Base-by-base conservation (phyloP, 2,329 filamentous ascomycete species). In the Aspergillus clavatus region DNA sequence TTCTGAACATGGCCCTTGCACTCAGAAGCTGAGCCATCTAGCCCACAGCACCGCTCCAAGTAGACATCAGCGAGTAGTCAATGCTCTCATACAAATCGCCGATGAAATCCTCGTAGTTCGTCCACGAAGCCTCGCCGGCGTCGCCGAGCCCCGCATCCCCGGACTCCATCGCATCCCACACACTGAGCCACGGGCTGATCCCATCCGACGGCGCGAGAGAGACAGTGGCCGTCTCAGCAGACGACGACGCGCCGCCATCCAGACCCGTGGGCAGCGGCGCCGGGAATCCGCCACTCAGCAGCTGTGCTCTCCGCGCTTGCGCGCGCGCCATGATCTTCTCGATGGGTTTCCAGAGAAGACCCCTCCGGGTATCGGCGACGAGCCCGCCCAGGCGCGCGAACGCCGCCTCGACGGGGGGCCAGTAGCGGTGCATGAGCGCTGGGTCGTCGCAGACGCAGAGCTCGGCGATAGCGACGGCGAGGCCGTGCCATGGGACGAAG, bases 401-500 rank as follows among this genome's bases (percentile, higher is more conserved):
- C 3, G 53, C 48, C n/a, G 53, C 42, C 4, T 60, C 55, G 16
- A 63, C 48, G 1, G 58, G 43, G 1, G 50, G 45, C 60, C 60
- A 63, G 42, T 56, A 60, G 16, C 43, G 53, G n/a, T 50, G 51
- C 45, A 51, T 50, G 14, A 53, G 10, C 26, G 28, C 43, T 46
- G 43, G 61, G 48, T 55, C 56, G 19, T 57, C 48, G 40, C 61
- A 65, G 26, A 57, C 57, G 23, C 59, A 65, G 8, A 66, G 51
- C 33, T 65, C 60, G 10, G 61, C 58, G 16, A 65, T 47, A 14
- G 61, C 62, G 8, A 66, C 60, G 3, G 60, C 60, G 4, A 66
- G 52, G 2, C 52, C 57, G 31, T 65, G 63, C 63, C 63, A 66
- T 0, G 61, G 63, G 18, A 61, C 56, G 52, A 61, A 66, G 18